A percentile compares a stretch with the other conserved stretches of the same genome.
These are phyloP conservation scores for Pythium periplocum DNA, from an alignment of 352 stramenopile genomes.

Conservation along the genomic window DNA sequence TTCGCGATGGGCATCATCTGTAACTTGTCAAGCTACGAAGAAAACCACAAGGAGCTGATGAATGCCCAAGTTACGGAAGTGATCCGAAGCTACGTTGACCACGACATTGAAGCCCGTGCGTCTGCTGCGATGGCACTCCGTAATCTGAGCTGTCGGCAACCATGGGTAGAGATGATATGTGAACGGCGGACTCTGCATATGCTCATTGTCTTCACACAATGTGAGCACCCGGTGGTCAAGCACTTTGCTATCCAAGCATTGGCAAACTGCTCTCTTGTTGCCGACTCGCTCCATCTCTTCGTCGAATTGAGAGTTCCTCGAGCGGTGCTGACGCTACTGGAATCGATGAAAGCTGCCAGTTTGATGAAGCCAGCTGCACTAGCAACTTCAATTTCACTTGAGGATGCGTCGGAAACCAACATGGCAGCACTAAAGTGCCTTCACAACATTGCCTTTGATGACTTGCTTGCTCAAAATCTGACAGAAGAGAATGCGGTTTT, in stretches of 20 bases:
- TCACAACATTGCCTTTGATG: constrained; percentile 58
- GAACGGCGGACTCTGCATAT: constrained; percentile 63
- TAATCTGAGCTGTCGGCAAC: constrained; percentile 66
- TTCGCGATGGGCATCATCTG: constrained; percentile 68
- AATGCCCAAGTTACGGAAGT: constrained; percentile 60
- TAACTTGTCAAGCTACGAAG: constrained; percentile 67
- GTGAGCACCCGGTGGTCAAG: constrained; percentile 40
- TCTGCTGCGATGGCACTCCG: constrained; percentile 68
- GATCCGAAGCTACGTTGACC: constrained; percentile 66
- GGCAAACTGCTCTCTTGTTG: constrained; percentile 73
- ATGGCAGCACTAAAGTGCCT: constrained; percentile 70
- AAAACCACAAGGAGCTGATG: constrained; percentile 82
- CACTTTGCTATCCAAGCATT: constrained; percentile 65
- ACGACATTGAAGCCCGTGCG: constrained; percentile 58
- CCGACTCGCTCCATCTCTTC: constrained; percentile 69
- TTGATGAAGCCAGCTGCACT: constrained; percentile 1
- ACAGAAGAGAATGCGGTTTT: constrained; percentile 49
- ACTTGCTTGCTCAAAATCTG: constrained; percentile 46
- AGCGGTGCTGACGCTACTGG: constrained; percentile 46
- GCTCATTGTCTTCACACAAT: constrained; percentile 49
- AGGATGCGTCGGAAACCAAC: constrained; percentile 33
- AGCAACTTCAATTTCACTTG: neutral
- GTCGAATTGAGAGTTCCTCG: constrained; percentile 51
- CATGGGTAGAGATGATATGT: constrained; percentile 79
- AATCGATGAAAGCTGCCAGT: constrained; percentile 11